These are phyloP conservation scores for Miscanthus lutarioriparius DNA, from an alignment of 176 grass and related monocot species.

Conservation along the genomic window DNA sequence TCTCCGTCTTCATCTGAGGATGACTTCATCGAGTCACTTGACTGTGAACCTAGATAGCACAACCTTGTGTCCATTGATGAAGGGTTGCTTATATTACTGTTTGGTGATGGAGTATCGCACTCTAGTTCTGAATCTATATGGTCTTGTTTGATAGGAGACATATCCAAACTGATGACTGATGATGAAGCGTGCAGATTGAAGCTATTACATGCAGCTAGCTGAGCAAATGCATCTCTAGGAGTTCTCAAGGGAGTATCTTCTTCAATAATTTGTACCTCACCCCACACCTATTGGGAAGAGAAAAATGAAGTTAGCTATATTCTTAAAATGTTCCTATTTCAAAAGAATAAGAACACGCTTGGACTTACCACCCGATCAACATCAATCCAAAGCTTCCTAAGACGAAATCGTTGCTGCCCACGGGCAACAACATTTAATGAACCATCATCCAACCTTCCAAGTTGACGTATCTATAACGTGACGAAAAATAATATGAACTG, in stretches of 20 bases:
- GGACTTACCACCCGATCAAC: conserved; percentile 74
- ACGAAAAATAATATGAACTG: conserved; percentile 24
- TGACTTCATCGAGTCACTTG: conserved; percentile 51
- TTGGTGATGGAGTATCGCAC: conserved; percentile 31
- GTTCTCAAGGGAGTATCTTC: conserved; percentile 84
- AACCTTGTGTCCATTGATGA: conserved; percentile 51
- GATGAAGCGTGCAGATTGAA: conserved; percentile 34
- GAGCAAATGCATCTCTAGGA: conserved; percentile 81
- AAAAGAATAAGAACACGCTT: conserved; percentile 1
- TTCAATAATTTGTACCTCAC: conserved; percentile 90
- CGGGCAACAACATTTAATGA: conserved; percentile 83
- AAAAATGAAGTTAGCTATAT: conserved; percentile 17
- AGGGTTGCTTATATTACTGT: conserved; percentile 44
- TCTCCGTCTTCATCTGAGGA: conserved; percentile 48
- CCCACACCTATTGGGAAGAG: conserved; percentile 62
- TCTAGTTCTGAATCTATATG: conserved; percentile 47
- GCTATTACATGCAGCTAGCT: conserved; percentile 57
- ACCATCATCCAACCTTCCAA: conserved; percentile 62
- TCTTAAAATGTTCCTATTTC: conserved; percentile 8
- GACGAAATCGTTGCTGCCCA: conserved; percentile 85
- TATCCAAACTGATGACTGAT: conserved; percentile 31
- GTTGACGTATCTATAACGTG: conserved; percentile 67
- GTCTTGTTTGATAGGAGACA: conserved; percentile 47
- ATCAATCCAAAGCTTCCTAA: conserved; percentile 66
- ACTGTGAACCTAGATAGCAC: conserved; percentile 49